These are phyloP conservation scores for Arabidopsis lyrata DNA, from an alignment of 441 rosid species.

Conservation along the genomic window DNA sequence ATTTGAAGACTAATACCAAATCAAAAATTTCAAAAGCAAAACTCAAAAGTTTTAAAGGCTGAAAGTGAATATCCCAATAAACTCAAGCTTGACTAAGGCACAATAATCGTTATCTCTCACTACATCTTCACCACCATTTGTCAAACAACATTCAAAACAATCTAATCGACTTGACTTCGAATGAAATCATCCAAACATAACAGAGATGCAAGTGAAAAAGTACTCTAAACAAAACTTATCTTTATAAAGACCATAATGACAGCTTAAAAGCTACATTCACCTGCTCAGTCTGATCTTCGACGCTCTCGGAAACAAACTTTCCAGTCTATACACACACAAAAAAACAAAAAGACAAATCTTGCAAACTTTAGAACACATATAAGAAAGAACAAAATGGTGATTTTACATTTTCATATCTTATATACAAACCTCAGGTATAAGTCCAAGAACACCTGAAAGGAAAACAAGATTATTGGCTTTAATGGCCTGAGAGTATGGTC, in stretches of 20 bases:
- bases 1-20: background rate
- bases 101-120: background rate
- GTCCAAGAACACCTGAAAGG: slow-evolving; percentile 89
- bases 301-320: slow-evolving; percentile 64
- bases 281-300: slow-evolving; percentile 92
- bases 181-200: slow-evolving; percentile 15
- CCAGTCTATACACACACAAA: slow-evolving; percentile 63
- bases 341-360: slow-evolving; percentile 18
- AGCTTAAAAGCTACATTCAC: slow-evolving; percentile 47
- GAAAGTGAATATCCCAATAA: background rate
- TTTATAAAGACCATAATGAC: background rate
- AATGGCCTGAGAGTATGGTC: slow-evolving; percentile 96
- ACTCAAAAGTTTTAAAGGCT: background rate
- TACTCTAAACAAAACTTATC: slow-evolving; percentile 25
- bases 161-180: background rate
- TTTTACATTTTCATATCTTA: background rate
- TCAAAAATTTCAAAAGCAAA: slow-evolving; percentile 22
- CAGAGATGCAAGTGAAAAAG: slow-evolving; percentile 15
- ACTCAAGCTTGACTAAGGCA: background rate
- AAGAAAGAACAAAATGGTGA: background rate
- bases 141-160: slow-evolving; percentile 17
- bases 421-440: slow-evolving; percentile 78
- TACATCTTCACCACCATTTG: background rate
- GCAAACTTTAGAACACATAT: slow-evolving; percentile 19
- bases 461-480: slow-evolving; percentile 81